Base-by-base conservation (phyloP, 2,329 filamentous ascomycete genomes). In the Ophiostoma angusticollis region DNA sequence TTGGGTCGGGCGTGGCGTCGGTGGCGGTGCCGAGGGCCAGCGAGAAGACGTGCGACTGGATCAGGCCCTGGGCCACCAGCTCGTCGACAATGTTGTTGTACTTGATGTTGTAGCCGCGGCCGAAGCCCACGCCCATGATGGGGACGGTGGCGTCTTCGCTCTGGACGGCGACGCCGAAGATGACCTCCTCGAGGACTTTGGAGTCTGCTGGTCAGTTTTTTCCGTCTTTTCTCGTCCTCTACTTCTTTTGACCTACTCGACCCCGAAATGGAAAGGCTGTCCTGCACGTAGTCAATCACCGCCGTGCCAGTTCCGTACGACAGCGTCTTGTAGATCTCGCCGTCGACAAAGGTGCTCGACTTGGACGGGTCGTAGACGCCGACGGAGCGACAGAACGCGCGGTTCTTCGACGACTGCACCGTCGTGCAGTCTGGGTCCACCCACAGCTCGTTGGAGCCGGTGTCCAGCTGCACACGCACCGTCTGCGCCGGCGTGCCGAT, bases 121-220 rank as follows among this genome's bases (percentile, higher is more conserved):
- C 62, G 52, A 80, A 81, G 23, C 82, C 81, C 31, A 87, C 75
- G 23, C 83, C 83, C 14, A 86, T 58, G 31, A 87, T 82, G 23
- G 64, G 63, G 11, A 63, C 55, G 35, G 62, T 62, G 39, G 66
- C 59, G 43, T 67, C 59, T 14, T 54, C 40, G 5, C 58, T 63
- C 11, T 50, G 49, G 21, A 63, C 65, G 6, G 74, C 75, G 23
- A 78, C 67, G 41, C 75, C 76, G 41, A 80, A 76, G 47, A 73
- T 67, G 39, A 78, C 63, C 16, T 61, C 52, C 16, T 61, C 51
- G 19, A 74, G 52, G 17, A 61, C 62, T 11, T 59, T 46, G 31
- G 41, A 42, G 36, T 54, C 49, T 37, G 45, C 23, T 7, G 23
- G 19, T 34, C 23, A 19, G 22, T 18, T 12, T 8, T n/a, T n/a